These are phyloP conservation scores for Malassezia sp. DNA, from an alignment of 1,284 basidiomycete species.

Conservation along the genomic window DNA sequence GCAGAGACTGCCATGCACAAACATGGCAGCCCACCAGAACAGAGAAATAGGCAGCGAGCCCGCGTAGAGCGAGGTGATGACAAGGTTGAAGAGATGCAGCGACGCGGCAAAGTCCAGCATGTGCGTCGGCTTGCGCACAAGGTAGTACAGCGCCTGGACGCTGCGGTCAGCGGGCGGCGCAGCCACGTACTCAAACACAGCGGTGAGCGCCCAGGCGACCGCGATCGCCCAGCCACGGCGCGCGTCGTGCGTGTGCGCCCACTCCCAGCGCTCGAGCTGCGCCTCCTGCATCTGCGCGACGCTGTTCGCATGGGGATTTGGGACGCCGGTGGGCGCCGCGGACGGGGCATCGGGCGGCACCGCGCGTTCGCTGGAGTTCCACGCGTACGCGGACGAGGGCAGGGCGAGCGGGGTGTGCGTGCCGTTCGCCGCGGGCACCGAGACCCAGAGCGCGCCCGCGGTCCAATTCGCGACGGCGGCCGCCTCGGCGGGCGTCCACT, in stretches of 20 bases:
- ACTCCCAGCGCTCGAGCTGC: slow-evolving; percentile 15
- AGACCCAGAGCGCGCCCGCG: slow-evolving; percentile 63
- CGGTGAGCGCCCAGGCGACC: slow-evolving; percentile 6
- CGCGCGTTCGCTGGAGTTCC: too few species aligned
- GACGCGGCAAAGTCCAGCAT: slow-evolving; percentile 89
- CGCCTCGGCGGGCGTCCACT: slow-evolving; percentile 13
- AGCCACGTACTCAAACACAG: slow-evolving; percentile 14
- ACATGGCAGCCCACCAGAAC: slow-evolving; percentile 52
- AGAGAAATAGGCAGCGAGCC: slow-evolving; percentile 63
- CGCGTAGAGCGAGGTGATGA: slow-evolving; percentile 83
- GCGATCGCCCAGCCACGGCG: slow-evolving; percentile 23
- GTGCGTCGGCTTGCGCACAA: slow-evolving; percentile 79
- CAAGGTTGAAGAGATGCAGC: slow-evolving; percentile 74
- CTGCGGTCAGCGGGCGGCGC: too few species aligned
- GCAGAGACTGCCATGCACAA: slow-evolving; percentile 60
- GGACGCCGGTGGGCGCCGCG: not conserved
- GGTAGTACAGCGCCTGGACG: slow-evolving; percentile 70
- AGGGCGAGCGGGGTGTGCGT: not conserved
- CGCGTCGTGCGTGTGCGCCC: slow-evolving; percentile 46
- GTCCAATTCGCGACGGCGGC: slow-evolving; percentile 56
- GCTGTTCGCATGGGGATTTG: not conserved
- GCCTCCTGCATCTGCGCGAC: slow-evolving; percentile 11
- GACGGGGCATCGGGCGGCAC: too few species aligned
- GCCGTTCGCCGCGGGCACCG: slow-evolving; percentile 47
- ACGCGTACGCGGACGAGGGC: slow-evolving; percentile 2